Evolutionary conservation across 2,329 filamentous ascomycete species (phyloP), one percentile per base, ranked within the genome.

Genomic region (Rachicladosporium sp.): DNA sequence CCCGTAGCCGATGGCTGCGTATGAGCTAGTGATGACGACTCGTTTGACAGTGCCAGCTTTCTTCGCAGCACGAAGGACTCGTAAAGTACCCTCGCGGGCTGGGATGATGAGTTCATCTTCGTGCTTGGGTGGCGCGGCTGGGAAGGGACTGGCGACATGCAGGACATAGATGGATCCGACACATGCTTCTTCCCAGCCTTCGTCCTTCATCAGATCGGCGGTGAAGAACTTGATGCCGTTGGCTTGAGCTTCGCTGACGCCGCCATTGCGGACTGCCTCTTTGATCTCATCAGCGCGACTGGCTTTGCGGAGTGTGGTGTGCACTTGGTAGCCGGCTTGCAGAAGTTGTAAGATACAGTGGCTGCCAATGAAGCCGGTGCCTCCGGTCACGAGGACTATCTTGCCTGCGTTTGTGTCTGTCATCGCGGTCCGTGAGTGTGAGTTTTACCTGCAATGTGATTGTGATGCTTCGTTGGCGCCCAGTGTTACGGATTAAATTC

Each of bases 171-270:
- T 54, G 30, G 63, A 59, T 3, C 56, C 62, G 30, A 57, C 47
- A 39, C 64, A 54, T 6, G 63, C 63, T 15, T 62, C 52, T 30
- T 67, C 58, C 35, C 63, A 67, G 2, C 65, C 64, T 6, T 55
- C 54, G 0, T 52, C 48, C 4, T 46, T 47, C 0, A 54, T 49
- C 12, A 67, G 57, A 36, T 66, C 60, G 1, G 61, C 58, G 2
- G 68, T 58, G 29, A 62, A 40, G 29, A 51, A 42, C 36, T 48
- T 46, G 2, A 30, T 33, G 11, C 29, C 36, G 15, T 19, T 19
- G 15, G 15, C 15, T 19, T 19, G 15, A 19, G 15, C 15, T 19
- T 19, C 15, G 39, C 52, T 39, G n/a, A 44, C 15, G 6, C 30
- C 29, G 10, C 36, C 36, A 23, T 27, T 13, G 34, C 29, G 29